Base-by-base conservation (phyloP, 768 basidiomycete species). In the Tricholoma matsutake region DNA sequence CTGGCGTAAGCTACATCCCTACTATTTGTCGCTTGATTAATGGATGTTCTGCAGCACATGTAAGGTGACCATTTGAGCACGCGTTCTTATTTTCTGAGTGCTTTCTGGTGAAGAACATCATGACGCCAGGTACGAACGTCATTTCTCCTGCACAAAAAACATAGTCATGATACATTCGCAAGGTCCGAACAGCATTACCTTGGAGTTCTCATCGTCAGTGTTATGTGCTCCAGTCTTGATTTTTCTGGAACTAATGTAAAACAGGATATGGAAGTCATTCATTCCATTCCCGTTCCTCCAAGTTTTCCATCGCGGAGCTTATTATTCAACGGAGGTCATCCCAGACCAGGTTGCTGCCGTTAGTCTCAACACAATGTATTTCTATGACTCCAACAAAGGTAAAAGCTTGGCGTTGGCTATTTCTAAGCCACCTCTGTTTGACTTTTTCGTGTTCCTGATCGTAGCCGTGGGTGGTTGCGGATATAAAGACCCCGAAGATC, bases 371-470 rank as follows among this genome's bases (percentile, higher is more conserved):
- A 94, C 94, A 0, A 83, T 96, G 76, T 96, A 92, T 75, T 95
- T 92, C 76, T 96, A 90, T 72, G 90, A 92, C 71, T 86, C 89
- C 13, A 95, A 95, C 73, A 91, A 91, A 78, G 88, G 92, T 89
- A 57, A 60, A 78, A 64, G 34, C 29, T 18, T 32, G n/a, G 16
- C n/a, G n/a, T 3, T 39, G 57, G 45, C 49, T 16, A 41, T 60
- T 43, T 18, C 45, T 29, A 31, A 29, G 32, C 25, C 29, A 53
- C 37, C 25, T 56, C 56, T 49, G 32, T 58, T 54, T 37, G 55
- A 31, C 59, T 60, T 32, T 58, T 69, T 20, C 28, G 54, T 68
- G 56, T 25, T 25, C 22, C 22, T 29, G 35, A 53, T 41, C n/a
- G 16, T 64, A 94, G 92, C 87, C 65, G 90, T 92, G 43, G 82